Conservation (phyloP, 495 filamentous ascomycete species). For the Aspergillus ostianus region DNA sequence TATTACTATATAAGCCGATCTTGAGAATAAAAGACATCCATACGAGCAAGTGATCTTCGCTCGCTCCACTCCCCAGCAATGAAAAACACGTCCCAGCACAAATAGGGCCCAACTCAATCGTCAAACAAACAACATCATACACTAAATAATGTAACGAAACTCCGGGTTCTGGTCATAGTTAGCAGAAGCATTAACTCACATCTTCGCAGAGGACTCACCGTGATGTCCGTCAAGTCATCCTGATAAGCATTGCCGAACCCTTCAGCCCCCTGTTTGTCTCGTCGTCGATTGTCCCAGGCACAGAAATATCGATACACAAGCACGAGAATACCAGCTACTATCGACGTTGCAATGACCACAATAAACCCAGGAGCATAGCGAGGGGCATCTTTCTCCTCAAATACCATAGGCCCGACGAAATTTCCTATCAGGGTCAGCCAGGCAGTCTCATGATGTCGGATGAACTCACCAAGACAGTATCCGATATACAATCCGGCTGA, state of each 20-base stretch:
- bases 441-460: constrained; percentile 6
- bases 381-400: constrained; percentile 16
- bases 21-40: too few relatives aligned
- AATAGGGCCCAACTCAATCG: too few relatives aligned
- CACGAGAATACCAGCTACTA: constrained; percentile 26
- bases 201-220: constrained; percentile 1
- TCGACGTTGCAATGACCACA: constrained; percentile 37
- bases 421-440: constrained; percentile 4
- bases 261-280: constrained; percentile 29
- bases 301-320: constrained; percentile 36
- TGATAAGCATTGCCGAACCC: constrained; percentile 43
- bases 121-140: too few relatives aligned
- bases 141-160: constrained; percentile 38
- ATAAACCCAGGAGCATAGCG: constrained; percentile 38
- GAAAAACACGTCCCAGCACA: too few relatives aligned
- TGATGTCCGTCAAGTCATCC: constrained; percentile 42
- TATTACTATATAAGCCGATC: too few relatives aligned
- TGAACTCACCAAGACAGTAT: constrained; percentile 35
- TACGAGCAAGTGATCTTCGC: too few relatives aligned
- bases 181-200: constrained; percentile 1
- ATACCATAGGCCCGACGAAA: constrained; percentile 11
- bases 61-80: too few relatives aligned
- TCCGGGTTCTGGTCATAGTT: constrained; percentile 34
- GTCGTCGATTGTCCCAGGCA: constrained; percentile 29
- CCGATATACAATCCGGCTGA: constrained; percentile 40